These are phyloP conservation scores for Kalmusia sp. DNA, from an alignment of 2,329 filamentous ascomycete genomes.

Conservation along the genomic window DNA sequence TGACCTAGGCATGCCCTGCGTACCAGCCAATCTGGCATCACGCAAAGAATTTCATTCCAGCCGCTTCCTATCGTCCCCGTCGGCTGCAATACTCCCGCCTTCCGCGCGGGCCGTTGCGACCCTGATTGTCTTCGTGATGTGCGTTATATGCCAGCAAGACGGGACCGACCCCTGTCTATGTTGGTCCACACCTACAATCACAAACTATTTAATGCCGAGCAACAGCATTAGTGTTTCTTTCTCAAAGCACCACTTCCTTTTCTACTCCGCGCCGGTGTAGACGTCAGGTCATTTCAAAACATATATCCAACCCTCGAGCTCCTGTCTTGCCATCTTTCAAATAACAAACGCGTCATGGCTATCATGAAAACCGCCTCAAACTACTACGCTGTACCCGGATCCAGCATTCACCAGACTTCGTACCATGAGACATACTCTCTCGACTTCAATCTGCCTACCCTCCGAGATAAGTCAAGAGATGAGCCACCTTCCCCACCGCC, in stretches of 20 bases:
- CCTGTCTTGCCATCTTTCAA: neutral
- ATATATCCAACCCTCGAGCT: neutral
- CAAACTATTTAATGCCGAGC: conserved; percentile 37
- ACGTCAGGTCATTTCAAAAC: neutral
- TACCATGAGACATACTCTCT: conserved; percentile 4
- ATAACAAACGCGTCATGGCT: conserved; percentile 2
- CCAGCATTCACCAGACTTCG: neutral
- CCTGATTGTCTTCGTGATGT: conserved; percentile 34
- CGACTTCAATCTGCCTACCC: conserved; percentile 9
- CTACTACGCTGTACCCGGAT: neutral
- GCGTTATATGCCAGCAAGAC: conserved; percentile 34
- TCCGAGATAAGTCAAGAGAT: conserved; percentile 38
- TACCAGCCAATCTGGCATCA: neutral
- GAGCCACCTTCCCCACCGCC: conserved; percentile 50
- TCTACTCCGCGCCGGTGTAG: conserved; percentile 5
- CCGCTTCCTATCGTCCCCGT: conserved; percentile 26
- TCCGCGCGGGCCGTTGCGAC: conserved; percentile 44
- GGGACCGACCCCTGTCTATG: conserved; percentile 26
- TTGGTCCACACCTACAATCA: conserved; percentile 17
- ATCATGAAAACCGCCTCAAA: neutral
- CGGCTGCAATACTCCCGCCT: conserved; percentile 37
- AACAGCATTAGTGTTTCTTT: conserved; percentile 26
- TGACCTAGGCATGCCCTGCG: neutral
- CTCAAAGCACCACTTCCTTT: conserved; percentile 18
- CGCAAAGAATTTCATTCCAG: conserved; percentile 31